Base-by-base conservation (phyloP, 768 basidiomycete species). In the Tricholoma furcatifolium region DNA sequence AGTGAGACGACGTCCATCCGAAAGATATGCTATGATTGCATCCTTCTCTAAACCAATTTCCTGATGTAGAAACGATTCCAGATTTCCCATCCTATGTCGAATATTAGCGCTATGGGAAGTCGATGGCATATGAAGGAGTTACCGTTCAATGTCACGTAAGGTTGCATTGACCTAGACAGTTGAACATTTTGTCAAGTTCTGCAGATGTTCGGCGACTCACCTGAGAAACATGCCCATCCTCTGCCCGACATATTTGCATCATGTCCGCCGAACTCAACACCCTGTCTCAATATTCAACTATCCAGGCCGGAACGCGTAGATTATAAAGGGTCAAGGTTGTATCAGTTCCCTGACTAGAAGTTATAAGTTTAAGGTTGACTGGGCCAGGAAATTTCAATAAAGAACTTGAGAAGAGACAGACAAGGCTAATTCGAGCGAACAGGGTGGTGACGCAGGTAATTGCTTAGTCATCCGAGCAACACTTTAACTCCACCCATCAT, bases 81-180 rank as follows among this genome's bases (percentile, higher is more conserved):
- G 74, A 60, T 76, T 84, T 35, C 82, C 84, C 31, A 70, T 73
- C 59, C 89, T 92, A 48, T 30, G 15, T 12, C 21, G 47, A 35
- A 40, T 12, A 32, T 24, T 36, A 18, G 27, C 14, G 38, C 62
- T 11, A 60, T 52, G 23, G 51, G 43, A 47, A 48, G 46, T 43
- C 14, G 32, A 32, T 11, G 7, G 34, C 45, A 30, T 14, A 49
- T 17, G 27, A 45, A n/a, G 44, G 27, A 54, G 73, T 50, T 66
- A 86, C 89, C 82, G 79, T 71, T 91, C 87, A 53, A 93, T 85
- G 63, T 92, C 89, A 69, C 87, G 79, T 48, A 91, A 66, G 4
- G 83, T 77, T 41, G 81, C 80, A 67, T 84, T 83, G 50, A 85
- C 81, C 79, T 82, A 45, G 21, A 23, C 9, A n/a, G 14, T 44